Base-by-base conservation (phyloP, 768 basidiomycete species). In the Pisolithus marmoratus region DNA sequence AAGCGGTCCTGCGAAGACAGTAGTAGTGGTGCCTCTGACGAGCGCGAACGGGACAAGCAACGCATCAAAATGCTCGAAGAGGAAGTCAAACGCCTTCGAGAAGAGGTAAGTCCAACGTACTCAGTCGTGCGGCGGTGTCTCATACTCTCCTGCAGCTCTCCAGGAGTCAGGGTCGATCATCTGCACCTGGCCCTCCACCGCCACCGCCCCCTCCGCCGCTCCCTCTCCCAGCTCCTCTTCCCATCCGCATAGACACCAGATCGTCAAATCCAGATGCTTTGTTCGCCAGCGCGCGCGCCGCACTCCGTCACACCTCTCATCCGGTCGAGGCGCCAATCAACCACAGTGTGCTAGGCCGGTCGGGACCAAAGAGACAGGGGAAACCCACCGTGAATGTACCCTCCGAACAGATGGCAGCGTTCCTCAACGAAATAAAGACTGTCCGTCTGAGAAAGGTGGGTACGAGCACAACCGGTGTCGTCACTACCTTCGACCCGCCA, bases 321-420 rank as follows among this genome's bases (percentile, higher is more conserved):
- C 86, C 87, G 0, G 70, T 76, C 17, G 87, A 88, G 63, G 81
- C 80, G 0, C 83, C 87, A 1, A 88, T 88, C 49, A 87, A 85
- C 58, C 69, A 61, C 9, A 74, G 17, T 4, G 60, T 63, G 6
- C 61, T 67, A 5, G 57, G 67, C 14, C 51, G 50, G 5, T 55
- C 61, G 1, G 74, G 72, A 36, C 51, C 65, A 34, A 70, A 61
- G 49, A 78, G 79, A 48, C 65, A 76, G 14, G 84, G 84, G 7
- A 77, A 79, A 52, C 83, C 88, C 0, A 81, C 85, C 0, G 73
- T 90, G 11, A 85, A 84, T n/a, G 74, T 91, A 9, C 77, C 86
- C 0, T 76, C 84, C 2, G 89, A 90, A 54, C 87, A 90, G 64
- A 89, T 91, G 85, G 85, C 84, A 0, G 87, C 84, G 1, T 91